Percentiles rank a stretch among this genome's conserved stretches.
Evolutionary conservation across 768 basidiomycete species (phyloP).

Genomic region (Lepiota venenata): DNA sequence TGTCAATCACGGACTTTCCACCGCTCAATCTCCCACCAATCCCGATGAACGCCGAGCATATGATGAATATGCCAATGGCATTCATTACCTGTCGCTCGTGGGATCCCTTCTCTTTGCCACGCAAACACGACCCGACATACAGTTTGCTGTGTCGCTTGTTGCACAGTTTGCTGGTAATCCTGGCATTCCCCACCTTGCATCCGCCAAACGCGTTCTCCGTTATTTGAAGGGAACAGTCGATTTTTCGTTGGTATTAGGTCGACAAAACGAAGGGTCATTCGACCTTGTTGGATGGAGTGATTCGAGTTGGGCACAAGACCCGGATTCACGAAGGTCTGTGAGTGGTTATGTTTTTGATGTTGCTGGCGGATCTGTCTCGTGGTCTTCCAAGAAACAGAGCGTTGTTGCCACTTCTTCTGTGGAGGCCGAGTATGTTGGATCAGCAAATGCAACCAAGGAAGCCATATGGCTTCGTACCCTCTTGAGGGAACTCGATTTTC

Average conservation of each 20-base stretch:
- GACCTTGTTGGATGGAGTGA: slow-evolving; percentile 13
- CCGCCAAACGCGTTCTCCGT: slow-evolving; percentile 11
- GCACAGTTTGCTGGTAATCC: slow-evolving; percentile 14
- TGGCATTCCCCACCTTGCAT: slow-evolving; percentile 11
- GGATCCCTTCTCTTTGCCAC: slow-evolving; percentile 2
- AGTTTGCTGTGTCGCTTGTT: slow-evolving; percentile 1
- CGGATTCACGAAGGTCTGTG: slow-evolving; percentile 22
- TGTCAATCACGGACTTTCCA: background rate
- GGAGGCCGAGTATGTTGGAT: slow-evolving; percentile 33
- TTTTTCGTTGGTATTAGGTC: background rate
- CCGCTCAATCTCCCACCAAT: too few species aligned
- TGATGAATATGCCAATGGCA: slow-evolving; percentile 1
- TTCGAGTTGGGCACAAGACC: slow-evolving; percentile 13
- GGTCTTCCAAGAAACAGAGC: slow-evolving; percentile 30
- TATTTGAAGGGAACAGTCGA: slow-evolving; percentile 17
- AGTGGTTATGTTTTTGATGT: slow-evolving; percentile 28
- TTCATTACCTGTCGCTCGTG: slow-evolving; percentile 2
- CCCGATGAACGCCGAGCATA: background rate
- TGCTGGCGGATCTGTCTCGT: slow-evolving; percentile 25
- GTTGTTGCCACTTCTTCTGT: slow-evolving; percentile 29
- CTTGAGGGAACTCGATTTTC: background rate
- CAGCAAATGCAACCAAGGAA: slow-evolving; percentile 24
- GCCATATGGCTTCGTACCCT: slow-evolving; percentile 13
- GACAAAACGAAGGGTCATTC: background rate
- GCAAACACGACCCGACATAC: slow-evolving; percentile 7